Evolutionary conservation across 352 stramenopile genomes (phyloP).

Genomic region (Paralagenidium karlingii): DNA sequence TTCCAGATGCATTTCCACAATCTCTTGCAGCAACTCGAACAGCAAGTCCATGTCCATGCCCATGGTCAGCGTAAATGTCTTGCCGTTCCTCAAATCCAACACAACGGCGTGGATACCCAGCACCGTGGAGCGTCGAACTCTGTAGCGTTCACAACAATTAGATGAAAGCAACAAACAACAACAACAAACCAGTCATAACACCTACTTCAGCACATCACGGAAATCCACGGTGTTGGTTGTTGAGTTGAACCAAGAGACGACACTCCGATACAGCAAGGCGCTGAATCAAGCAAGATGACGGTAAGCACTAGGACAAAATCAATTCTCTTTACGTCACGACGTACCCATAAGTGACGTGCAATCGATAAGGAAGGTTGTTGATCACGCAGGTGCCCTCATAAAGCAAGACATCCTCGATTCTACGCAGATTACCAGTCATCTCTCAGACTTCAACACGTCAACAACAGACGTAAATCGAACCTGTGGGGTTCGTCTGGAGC

Average conservation of each 20-base stretch:
- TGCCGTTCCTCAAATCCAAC: constrained; percentile 3
- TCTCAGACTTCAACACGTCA: no score
- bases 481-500: no score
- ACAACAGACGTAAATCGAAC: no score
- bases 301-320: no score
- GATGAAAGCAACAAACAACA: neutral
- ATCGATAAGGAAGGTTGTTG: constrained; percentile 49
- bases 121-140: no score
- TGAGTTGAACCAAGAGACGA: no score
- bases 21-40: constrained; percentile 53
- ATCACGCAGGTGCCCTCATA: constrained; percentile 70
- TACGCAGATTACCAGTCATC: no score
- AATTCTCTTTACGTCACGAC: neutral
- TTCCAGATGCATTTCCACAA: constrained; percentile 4
- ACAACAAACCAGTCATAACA: neutral
- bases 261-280: no score
- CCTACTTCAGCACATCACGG: no score
- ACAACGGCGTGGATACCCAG: neutral
- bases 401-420: constrained; percentile 59
- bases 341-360: constrained; percentile 71
- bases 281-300: no score
- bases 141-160: neutral
- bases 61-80: constrained; percentile 58
- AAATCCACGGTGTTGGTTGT: no score
- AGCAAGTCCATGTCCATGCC: constrained; percentile 64